Evolutionary conservation across 352 stramenopile species (phyloP).

Genomic region (Globisporangium okanoganense): DNA sequence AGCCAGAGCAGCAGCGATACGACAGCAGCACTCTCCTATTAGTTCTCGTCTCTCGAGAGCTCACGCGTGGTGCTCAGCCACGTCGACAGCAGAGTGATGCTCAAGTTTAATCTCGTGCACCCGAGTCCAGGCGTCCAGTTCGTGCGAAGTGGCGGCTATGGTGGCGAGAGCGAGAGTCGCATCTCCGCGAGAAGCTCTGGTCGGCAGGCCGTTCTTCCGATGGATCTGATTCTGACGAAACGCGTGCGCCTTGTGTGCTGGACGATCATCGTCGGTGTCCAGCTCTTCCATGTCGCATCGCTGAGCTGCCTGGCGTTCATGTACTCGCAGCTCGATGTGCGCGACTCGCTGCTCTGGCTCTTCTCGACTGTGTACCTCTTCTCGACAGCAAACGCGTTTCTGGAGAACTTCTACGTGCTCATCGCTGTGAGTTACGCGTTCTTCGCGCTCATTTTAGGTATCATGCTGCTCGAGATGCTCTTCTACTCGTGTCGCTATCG

Average conservation of each 20-base stretch:
- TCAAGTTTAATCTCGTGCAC: constrained; percentile 3
- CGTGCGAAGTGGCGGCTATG: not conserved
- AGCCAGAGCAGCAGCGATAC: too few relatives aligned
- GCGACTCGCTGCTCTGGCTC: constrained; percentile 7
- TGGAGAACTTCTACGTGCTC: not conserved
- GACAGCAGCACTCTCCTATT: not conserved
- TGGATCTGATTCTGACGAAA: constrained; percentile 4
- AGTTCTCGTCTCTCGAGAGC: not conserved
- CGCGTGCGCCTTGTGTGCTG: constrained; percentile 3
- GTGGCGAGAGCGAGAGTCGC: not conserved
- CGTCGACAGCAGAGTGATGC: not conserved
- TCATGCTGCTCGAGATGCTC: constrained; percentile 3
- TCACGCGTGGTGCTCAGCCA: not conserved
- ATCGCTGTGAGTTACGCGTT: constrained; percentile 4
- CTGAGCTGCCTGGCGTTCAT: not conserved
- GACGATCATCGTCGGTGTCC: constrained; percentile 4
- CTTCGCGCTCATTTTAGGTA: not conserved
- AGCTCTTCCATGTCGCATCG: constrained; percentile 2
- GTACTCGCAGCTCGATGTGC: constrained; percentile 2
- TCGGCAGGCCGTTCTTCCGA: not conserved
- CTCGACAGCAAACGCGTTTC: constrained; percentile 2
- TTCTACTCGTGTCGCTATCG: constrained; percentile 9
- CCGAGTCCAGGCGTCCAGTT: not conserved
- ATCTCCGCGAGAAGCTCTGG: not conserved
- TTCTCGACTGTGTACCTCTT: constrained; percentile 11